Evolutionary conservation across 2,329 filamentous ascomycete species (phyloP), one percentile per base, ranked within the genome.

Genomic region (Basipetospora chlamydospora): DNA sequence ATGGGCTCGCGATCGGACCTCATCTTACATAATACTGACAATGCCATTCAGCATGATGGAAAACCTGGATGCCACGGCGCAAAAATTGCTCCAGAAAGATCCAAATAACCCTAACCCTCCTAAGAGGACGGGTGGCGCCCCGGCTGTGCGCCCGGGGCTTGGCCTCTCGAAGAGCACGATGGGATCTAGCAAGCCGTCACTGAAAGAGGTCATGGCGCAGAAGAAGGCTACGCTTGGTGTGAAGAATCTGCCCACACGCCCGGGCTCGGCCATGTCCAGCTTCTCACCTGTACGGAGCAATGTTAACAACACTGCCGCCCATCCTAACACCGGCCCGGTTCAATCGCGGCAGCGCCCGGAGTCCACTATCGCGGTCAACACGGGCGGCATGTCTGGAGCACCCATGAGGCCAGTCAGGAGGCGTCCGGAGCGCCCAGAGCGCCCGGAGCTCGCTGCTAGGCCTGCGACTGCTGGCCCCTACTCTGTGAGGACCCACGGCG

Each of bases 191-290:
- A 78, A 77, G 42, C 70, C 74, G 9, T 82, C 81, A 9, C 58
- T 95, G 18, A 79, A 83, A 43, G 87, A 94, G 48, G 86, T 95
- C 66, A 61, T 85, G 49, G 86, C 85, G 5, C 80, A 88, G 51
- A 87, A 85, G 58, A 84, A 65, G 47, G 73, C 70, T 18, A 52
- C 60, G 5, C 46, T 72, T 46, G 59, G 66, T 25, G 52, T 63
- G 23, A 55, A 52, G 35, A 70, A 65, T 37, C 52, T 75, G 2
- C 73, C 70, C 9, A 51, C 64, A 17, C 60, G 74, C 7, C 74
- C 74, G 2, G 73, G 71, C 8, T 78, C 73, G 23, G 72, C 74
- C 37, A 77, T 78, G 74, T 65, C 74, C 10, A 60, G 69, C 26
- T 65, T 77, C 39, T 71, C 72, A 4, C 69, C 70, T 2, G 61